These are phyloP conservation scores for Pseudonitzschia pungens DNA, from an alignment of 108 stramenopile genomes.

Conservation along the genomic window DNA sequence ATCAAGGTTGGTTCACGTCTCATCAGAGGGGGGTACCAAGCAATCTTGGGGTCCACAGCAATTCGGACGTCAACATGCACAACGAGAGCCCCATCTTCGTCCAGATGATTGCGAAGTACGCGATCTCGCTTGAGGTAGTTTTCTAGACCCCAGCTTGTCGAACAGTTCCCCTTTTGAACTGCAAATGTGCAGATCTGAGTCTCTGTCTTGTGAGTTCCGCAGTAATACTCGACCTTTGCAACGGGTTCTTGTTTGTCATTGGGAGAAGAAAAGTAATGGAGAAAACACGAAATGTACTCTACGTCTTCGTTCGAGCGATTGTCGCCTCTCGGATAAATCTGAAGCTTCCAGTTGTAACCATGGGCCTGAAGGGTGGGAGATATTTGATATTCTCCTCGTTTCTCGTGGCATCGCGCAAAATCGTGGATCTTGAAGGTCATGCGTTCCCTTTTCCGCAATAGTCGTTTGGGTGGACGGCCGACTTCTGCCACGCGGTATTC, in stretches of 20 bases:
- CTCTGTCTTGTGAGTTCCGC: neutral
- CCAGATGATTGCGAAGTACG: neutral
- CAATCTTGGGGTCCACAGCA: neutral
- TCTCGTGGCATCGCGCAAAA: neutral
- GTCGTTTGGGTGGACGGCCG: neutral
- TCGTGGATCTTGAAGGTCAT: slow-evolving; percentile 13
- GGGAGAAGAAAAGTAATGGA: slow-evolving; percentile 11
- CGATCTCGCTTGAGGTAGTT: neutral
- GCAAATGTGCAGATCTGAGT: slow-evolving; percentile 6
- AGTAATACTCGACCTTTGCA: neutral
- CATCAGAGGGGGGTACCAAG: slow-evolving; percentile 13
- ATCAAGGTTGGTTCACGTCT: slow-evolving; percentile 9
- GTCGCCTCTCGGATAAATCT: slow-evolving; percentile 9
- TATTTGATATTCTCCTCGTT: neutral
- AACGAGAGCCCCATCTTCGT: slow-evolving; percentile 2
- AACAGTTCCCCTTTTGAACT: neutral
- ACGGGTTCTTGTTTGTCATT: neutral
- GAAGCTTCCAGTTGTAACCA: slow-evolving; percentile 11
- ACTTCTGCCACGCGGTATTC: slow-evolving; percentile 9
- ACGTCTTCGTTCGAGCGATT: neutral
- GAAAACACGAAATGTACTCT: slow-evolving; percentile 9
- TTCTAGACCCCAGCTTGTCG: slow-evolving; percentile 2
- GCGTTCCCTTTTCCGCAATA: neutral
- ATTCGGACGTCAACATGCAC: slow-evolving; percentile 1
- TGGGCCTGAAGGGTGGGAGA: slow-evolving; percentile 8